Evolutionary conservation across 2,329 filamentous ascomycete genomes (phyloP).

Genomic region (Juglanconis juglandina): DNA sequence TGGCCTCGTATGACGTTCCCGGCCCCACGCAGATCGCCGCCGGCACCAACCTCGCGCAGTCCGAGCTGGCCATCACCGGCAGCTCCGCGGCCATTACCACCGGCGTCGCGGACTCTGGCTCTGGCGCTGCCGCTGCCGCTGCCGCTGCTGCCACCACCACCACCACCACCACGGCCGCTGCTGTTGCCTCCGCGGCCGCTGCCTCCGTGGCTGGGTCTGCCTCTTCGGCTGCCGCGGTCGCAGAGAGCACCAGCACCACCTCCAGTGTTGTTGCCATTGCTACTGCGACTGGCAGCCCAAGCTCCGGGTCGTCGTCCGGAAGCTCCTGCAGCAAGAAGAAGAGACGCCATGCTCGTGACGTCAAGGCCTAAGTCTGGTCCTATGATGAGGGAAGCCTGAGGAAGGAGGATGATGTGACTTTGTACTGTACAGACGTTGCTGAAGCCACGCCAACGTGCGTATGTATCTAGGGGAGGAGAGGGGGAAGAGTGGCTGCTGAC

Average conservation of each 20-base stretch:
- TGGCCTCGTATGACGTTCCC: conserved; percentile 12
- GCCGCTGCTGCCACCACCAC: too few relatives aligned
- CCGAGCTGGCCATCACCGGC: conserved; percentile 7
- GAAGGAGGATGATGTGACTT: neutral
- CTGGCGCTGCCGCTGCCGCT: neutral
- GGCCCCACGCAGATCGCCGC: conserved; percentile 14
- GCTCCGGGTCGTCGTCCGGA: too few relatives aligned
- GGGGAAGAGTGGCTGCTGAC: too few relatives aligned
- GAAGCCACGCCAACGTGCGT: too few relatives aligned
- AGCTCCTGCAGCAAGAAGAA: conserved; percentile 5
- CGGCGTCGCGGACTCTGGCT: neutral
- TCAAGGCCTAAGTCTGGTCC: neutral
- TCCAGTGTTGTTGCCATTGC: neutral
- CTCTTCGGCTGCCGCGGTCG: neutral
- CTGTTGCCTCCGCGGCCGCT: neutral
- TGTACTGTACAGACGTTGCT: neutral
- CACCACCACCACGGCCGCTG: neutral
- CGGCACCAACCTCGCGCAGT: conserved; percentile 16
- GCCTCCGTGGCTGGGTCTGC: neutral
- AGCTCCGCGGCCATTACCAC: conserved; percentile 5
- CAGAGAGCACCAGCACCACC: neutral
- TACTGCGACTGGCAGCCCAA: too few relatives aligned
- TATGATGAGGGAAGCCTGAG: too few relatives aligned
- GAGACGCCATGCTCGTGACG: conserved; percentile 8
- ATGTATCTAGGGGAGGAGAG: too few relatives aligned